A percentile compares a stretch with the other conserved stretches of the same genome.
Conservation (phyloP, 2,329 filamentous ascomycete species). For the Triangularia verruculosa region DNA sequence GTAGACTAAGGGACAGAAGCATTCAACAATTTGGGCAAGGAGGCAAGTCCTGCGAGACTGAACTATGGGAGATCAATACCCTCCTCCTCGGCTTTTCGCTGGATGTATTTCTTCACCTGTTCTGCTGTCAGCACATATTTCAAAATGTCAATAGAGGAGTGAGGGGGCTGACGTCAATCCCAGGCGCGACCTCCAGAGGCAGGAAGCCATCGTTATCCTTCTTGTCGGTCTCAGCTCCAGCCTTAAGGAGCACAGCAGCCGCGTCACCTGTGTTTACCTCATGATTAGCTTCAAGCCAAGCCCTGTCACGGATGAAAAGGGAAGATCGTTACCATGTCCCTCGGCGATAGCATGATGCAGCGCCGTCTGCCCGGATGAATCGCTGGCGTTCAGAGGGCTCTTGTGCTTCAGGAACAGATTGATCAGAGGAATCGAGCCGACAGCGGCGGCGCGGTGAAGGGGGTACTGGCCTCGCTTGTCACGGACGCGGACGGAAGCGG, state of each 20-base stretch:
- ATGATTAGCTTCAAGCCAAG: background rate
- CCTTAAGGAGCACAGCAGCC: slow-evolving; percentile 76
- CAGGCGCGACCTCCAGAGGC: slow-evolving; percentile 80
- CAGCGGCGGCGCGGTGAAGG: slow-evolving; percentile 85
- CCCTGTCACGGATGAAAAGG: background rate
- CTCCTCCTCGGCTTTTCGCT: slow-evolving; percentile 76
- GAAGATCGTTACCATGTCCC: slow-evolving; percentile 59
- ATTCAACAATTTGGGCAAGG: too few species aligned
- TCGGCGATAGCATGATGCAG: slow-evolving; percentile 85
- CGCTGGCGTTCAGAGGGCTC: slow-evolving; percentile 80
- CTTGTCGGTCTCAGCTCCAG: slow-evolving; percentile 78
- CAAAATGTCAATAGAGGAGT: too few species aligned
- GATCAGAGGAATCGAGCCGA: slow-evolving; percentile 85
- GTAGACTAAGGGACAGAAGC: background rate
- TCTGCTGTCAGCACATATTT: background rate
- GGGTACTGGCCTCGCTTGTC: slow-evolving; percentile 88
- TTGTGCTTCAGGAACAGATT: slow-evolving; percentile 71
- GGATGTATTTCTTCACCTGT: slow-evolving; percentile 72
- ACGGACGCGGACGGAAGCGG: slow-evolving; percentile 73
- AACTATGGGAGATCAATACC: slow-evolving; percentile 59
- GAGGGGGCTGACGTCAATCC: slow-evolving; percentile 70
- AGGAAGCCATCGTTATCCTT: slow-evolving; percentile 67
- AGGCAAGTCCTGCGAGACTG: too few species aligned
- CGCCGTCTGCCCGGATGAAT: slow-evolving; percentile 79
- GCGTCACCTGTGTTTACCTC: slow-evolving; percentile 60